A percentile compares a stretch with the other conserved stretches of the same genome.
Evolutionary conservation across 805 yeast species (phyloP).

Genomic region (Saccharomycopsis capsularis): DNA sequence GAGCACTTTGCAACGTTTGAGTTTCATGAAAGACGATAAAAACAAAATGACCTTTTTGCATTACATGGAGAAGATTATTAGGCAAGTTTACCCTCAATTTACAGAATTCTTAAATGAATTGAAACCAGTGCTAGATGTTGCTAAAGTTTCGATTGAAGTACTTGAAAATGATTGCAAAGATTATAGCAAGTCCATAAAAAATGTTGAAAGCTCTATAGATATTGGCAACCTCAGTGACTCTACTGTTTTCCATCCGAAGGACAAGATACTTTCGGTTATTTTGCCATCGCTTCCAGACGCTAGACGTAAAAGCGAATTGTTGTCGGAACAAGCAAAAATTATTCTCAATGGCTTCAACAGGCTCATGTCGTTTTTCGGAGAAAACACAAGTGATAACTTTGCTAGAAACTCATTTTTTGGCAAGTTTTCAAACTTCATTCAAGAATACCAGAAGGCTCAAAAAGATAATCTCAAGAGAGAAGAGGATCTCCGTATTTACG

Average conservation of each 20-base stretch:
- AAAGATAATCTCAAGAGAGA: constrained; percentile 73
- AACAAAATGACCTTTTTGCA: constrained; percentile 87
- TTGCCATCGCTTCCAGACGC: constrained; percentile 70
- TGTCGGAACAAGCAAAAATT: constrained; percentile 55
- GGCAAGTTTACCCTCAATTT: constrained; percentile 76
- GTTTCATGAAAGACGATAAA: constrained; percentile 82
- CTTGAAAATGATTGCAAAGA: constrained; percentile 64
- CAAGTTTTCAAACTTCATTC: constrained; percentile 72
- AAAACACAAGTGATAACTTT: constrained; percentile 63
- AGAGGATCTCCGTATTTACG: constrained; percentile 72
- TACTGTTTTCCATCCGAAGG: constrained; percentile 74
- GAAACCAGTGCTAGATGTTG: constrained; percentile 47
- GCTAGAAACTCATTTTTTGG: constrained; percentile 66
- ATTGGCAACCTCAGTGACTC: constrained; percentile 84
- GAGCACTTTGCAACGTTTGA: constrained; percentile 81
- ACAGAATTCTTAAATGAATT: constrained; percentile 71
- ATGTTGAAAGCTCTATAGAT: constrained; percentile 65
- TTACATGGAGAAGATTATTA: constrained; percentile 82
- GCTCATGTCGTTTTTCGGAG: constrained; percentile 85
- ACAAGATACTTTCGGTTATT: constrained; percentile 56
- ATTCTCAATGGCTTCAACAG: constrained; percentile 60
- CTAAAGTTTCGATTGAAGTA: constrained; percentile 78
- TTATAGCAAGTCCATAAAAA: constrained; percentile 52
- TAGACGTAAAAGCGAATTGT: constrained; percentile 54
- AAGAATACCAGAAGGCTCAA: constrained; percentile 73